phyloP scores from a whole-genome alignment of 2,329 filamentous ascomycete genomes.

The Sodiomyces alkalinus region DNA sequence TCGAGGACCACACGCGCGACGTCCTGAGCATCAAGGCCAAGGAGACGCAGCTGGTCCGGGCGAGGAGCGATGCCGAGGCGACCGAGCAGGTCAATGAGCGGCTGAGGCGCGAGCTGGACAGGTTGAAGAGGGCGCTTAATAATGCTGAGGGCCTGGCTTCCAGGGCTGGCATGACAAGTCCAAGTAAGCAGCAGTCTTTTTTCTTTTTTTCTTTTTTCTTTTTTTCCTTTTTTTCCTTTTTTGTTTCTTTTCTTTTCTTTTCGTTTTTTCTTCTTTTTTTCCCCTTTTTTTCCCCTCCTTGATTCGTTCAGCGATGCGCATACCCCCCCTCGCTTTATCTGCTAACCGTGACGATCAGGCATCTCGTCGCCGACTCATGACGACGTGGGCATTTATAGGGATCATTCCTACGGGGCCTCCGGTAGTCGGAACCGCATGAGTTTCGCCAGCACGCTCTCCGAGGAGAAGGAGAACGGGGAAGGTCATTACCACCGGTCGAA shows the following conservation, averaged over 20 bases:
- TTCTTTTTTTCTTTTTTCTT: too few relatives aligned
- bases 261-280: too few relatives aligned
- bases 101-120: slow-evolving; percentile 75
- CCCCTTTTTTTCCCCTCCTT: too few relatives aligned
- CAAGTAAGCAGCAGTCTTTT: too few relatives aligned
- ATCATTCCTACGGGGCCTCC: slow-evolving; percentile 19
- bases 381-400: slow-evolving; percentile 44
- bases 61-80: slow-evolving; percentile 76
- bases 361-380: slow-evolving; percentile 34
- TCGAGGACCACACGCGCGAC: slow-evolving; percentile 92
- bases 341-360: too few relatives aligned
- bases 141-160: slow-evolving; percentile 37
- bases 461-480: slow-evolving; percentile 64
- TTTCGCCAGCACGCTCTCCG: slow-evolving; percentile 50
- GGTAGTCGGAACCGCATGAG: slow-evolving; percentile 38
- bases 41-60: slow-evolving; percentile 89
- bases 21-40: slow-evolving; percentile 96
- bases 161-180: slow-evolving; percentile 12
- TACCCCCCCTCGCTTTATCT: too few relatives aligned
- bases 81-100: slow-evolving; percentile 77
- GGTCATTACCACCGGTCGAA: slow-evolving; percentile 31
- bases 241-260: too few relatives aligned
- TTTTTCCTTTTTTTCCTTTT: too few relatives aligned
- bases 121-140: slow-evolving; percentile 75
- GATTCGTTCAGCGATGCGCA: too few relatives aligned